phyloP scores from a whole-genome alignment of 345 rosid species.

The Gossypium thurberi region DNA sequence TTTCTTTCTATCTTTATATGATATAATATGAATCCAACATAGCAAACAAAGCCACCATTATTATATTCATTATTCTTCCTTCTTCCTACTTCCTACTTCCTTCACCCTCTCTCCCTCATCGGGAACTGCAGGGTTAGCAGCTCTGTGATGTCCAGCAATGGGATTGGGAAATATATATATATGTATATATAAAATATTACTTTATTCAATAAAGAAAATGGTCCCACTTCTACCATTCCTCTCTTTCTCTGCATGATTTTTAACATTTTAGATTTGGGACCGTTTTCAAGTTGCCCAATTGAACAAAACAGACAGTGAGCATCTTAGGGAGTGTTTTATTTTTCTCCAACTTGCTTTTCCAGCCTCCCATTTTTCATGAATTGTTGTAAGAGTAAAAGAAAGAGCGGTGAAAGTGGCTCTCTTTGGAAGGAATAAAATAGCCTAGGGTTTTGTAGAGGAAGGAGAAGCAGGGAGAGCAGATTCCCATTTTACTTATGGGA shows the following conservation, averaged over 20 bases:
- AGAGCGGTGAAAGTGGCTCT: background rate
- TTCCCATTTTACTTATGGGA: no score
- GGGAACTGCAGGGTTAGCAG: conserved; percentile 23
- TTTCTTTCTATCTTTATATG: background rate
- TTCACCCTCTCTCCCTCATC: conserved; percentile 16
- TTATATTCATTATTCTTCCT: background rate
- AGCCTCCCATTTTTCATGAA: background rate
- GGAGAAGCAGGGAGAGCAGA: no score
- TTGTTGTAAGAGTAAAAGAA: background rate
- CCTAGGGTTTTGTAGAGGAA: no score
- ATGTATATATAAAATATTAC: background rate
- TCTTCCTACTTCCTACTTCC: conserved; percentile 13
- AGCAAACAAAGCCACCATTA: background rate
- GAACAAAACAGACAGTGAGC: conserved; percentile 5
- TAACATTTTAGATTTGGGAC: conserved; percentile 6
- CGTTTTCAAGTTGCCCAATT: conserved; percentile 11
- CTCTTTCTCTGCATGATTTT: conserved; percentile 6
- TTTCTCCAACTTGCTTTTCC: background rate
- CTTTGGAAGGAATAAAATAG: background rate
- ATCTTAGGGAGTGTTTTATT: background rate
- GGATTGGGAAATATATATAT: background rate
- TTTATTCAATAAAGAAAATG: background rate
- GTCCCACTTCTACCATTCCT: conserved; percentile 10
- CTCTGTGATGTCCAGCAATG: background rate
- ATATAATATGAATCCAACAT: background rate